Base-by-base conservation (phyloP, 2,329 filamentous ascomycete species). In the Exutisphaerella laricina region DNA sequence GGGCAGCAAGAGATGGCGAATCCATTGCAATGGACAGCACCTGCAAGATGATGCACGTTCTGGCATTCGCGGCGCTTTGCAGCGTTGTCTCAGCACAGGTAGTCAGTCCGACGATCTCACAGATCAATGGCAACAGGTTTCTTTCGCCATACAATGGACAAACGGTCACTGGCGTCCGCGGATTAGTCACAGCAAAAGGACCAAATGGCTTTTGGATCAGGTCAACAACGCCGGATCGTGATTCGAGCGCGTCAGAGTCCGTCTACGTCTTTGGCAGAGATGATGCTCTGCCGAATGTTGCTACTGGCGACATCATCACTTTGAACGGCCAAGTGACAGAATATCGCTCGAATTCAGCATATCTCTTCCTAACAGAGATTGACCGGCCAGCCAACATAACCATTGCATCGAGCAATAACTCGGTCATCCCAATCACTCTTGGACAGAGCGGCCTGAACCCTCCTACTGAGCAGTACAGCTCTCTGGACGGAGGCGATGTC, bases 121-220 rank as follows among this genome's bases (percentile, higher is more conserved):
- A 80, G 55, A 84, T 85, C 70, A 85, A 84, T 53, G 81, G 82
- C 51, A 71, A 78, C 56, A 71, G 64, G 16, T 85, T 77, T 62
- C 61, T 84, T 35, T 85, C 82, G 12, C 73, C 79, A 3, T 76
- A 77, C 59, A 68, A 68, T 6, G 75, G 74, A 36, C 65, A 79
- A 58, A 65, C 64, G 5, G 75, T 85, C 38, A 72, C 70, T 16
- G 74, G 75, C 43, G 70, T 86, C 43, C 72, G 73, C 23, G 82
- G 82, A 26, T 65, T 85, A 8, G 72, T 86, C 12, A 82, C 80
- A 13, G 82, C 80, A 23, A 79, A 79, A 57, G 71, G 74, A 0
- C 70, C 74, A 10, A 70, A 69, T 46, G 82, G 82, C 9, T 70
- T 86, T 58, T 86, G 74, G 69, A 67, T 86, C 13, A 76, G 78